These are phyloP conservation scores for Solanum tarapatanum DNA, from an alignment of 257 asterid genomes.

Conservation along the genomic window DNA sequence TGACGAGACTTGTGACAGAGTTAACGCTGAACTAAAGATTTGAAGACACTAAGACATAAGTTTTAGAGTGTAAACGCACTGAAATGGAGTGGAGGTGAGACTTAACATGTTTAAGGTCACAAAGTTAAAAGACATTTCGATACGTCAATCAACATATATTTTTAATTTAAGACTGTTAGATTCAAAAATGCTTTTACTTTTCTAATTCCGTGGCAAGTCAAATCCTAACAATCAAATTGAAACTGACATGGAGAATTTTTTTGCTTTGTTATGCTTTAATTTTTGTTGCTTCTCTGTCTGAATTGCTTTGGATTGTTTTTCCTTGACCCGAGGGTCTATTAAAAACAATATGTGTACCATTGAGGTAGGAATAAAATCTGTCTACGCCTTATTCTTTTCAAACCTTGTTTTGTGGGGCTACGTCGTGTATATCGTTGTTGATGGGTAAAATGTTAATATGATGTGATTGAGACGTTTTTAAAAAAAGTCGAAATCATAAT, in stretches of 20 bases:
- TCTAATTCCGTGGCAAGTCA: background rate
- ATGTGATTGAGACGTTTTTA: background rate
- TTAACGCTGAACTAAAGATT: background rate
- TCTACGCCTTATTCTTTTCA: background rate
- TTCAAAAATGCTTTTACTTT: too few relatives aligned
- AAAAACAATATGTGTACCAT: background rate
- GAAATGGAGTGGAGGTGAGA: background rate
- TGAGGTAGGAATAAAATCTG: background rate
- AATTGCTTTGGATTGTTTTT: background rate
- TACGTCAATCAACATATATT: too few relatives aligned
- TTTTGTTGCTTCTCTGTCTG: background rate
- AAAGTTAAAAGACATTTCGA: too few relatives aligned
- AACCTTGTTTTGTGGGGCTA: background rate
- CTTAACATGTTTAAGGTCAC: background rate
- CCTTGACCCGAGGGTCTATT: background rate
- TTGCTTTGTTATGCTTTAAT: background rate
- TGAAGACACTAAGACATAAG: background rate
- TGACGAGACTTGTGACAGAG: background rate
- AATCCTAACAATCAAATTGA: background rate
- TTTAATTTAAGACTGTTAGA: too few relatives aligned
- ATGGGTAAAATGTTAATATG: background rate
- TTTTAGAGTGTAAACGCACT: background rate
- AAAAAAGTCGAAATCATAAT: background rate
- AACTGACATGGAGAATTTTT: accelerated
- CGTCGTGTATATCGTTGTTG: background rate